Evolutionary conservation across 2,329 filamentous ascomycete species (phyloP).

Genomic region (Podosphaera aphanis): DNA sequence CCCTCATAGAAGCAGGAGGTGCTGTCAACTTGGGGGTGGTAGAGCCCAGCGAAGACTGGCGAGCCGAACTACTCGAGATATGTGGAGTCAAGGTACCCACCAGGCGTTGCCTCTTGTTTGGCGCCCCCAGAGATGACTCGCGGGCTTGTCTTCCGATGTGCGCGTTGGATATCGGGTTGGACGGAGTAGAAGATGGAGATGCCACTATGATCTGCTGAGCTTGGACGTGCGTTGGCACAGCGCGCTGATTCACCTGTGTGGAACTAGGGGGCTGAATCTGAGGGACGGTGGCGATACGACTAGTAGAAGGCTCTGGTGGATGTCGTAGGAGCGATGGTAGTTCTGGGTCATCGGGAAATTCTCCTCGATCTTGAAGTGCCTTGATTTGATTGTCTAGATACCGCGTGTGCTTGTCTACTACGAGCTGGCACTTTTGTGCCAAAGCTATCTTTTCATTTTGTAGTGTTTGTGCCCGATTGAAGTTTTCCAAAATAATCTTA

Average conservation of each 20-base stretch:
- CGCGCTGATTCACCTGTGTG: slow-evolving; percentile 1
- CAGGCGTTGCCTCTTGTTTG: slow-evolving; percentile 28
- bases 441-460: slow-evolving; percentile 54
- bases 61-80: slow-evolving; percentile 32
- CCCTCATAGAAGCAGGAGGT: slow-evolving; percentile 16
- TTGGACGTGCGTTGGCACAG: slow-evolving; percentile 7
- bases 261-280: slow-evolving; percentile 10
- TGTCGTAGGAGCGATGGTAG: slow-evolving; percentile 37
- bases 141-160: slow-evolving; percentile 32
- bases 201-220: slow-evolving; percentile 7
- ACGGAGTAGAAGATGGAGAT: slow-evolving; percentile 25
- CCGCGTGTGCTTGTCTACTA: slow-evolving; percentile 38
- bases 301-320: slow-evolving; percentile 23
- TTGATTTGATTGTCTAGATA: slow-evolving; percentile 41
- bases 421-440: slow-evolving; percentile 35
- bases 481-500: slow-evolving; percentile 43
- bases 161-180: slow-evolving; percentile 36
- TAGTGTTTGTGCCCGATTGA: slow-evolving; percentile 41
- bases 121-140: slow-evolving; percentile 36
- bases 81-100: slow-evolving; percentile 21
- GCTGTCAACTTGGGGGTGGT: slow-evolving; percentile 31
- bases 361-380: slow-evolving; percentile 33
- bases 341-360: slow-evolving; percentile 27
- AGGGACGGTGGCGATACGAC: slow-evolving; percentile 5
- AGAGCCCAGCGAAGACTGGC: slow-evolving; percentile 38